These are phyloP conservation scores for Starmera dryadoides DNA, from an alignment of 805 yeast genomes.

Conservation along the genomic window DNA sequence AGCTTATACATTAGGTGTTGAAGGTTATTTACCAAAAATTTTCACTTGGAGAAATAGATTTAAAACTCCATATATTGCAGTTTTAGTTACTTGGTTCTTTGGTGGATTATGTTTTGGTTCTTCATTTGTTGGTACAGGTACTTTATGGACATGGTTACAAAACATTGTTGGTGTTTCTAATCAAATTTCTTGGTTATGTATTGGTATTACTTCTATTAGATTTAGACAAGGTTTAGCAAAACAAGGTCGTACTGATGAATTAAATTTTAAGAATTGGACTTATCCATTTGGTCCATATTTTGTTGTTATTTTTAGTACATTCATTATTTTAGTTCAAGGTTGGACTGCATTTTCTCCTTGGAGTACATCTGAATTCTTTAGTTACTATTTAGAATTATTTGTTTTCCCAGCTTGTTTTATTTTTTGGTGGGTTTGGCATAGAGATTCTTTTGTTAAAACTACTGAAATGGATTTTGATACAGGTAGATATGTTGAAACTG, in stretches of 20 bases:
- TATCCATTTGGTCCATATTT: constrained; percentile 45
- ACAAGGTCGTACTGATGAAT: constrained; percentile 36
- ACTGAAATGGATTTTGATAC: constrained; percentile 48
- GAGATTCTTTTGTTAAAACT: constrained; percentile 33
- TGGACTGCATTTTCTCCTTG: constrained; percentile 45
- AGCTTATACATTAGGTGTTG: constrained; percentile 42
- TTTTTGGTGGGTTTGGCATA: constrained; percentile 33
- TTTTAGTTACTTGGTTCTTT: constrained; percentile 40
- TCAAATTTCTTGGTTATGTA: constrained; percentile 43
- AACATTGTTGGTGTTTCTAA: constrained; percentile 46
- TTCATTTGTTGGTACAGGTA: constrained; percentile 46
- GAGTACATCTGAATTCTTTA: constrained; percentile 33
- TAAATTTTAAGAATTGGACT: constrained; percentile 40
- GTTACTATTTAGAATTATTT: constrained; percentile 36
- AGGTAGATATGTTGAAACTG: constrained; percentile 41
- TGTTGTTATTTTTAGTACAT: constrained; percentile 32
- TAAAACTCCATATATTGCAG: constrained; percentile 43
- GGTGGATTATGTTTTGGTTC: constrained; percentile 58
- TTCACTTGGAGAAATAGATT: constrained; percentile 35
- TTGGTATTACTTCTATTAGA: constrained; percentile 41
- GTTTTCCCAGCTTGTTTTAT: constrained; percentile 39
- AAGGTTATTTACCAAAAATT: constrained; percentile 42
- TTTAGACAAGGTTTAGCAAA: constrained; percentile 37
- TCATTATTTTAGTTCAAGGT: constrained; percentile 46
- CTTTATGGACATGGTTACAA: constrained; percentile 48